A percentile compares a stretch with the other conserved stretches of the same genome.
phyloP scores from a whole-genome alignment of 768 basidiomycete genomes.

The Cystofilobasidium ferigula region DNA sequence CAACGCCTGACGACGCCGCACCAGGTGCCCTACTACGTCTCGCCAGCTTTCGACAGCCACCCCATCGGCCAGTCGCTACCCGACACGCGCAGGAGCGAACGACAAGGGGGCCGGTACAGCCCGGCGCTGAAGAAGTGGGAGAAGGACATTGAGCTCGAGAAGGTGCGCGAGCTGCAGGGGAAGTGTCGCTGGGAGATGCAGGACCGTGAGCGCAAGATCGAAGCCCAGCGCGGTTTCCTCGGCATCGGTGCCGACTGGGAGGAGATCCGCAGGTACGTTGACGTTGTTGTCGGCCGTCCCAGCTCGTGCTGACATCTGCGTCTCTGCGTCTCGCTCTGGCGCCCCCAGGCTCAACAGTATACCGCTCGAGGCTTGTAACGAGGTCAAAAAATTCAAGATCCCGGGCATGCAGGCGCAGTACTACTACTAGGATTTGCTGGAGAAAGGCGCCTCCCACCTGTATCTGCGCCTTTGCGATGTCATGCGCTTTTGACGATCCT shows the following conservation, averaged over 20 bases:
- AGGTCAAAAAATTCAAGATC: slow-evolving; percentile 44
- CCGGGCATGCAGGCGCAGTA: neutral
- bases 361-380: slow-evolving; percentile 66
- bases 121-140: slow-evolving; percentile 56
- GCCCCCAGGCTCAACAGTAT: slow-evolving; percentile 40
- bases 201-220: slow-evolving; percentile 56
- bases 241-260: slow-evolving; percentile 89
- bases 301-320: neutral
- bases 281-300: neutral
- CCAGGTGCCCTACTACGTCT: slow-evolving; percentile 74
- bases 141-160: slow-evolving; percentile 59
- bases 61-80: slow-evolving; percentile 50
- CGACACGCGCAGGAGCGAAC: slow-evolving; percentile 28
- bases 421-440: too few relatives aligned
- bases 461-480: too few relatives aligned
- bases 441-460: too few relatives aligned
- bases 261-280: slow-evolving; percentile 49
- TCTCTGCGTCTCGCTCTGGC: neutral
- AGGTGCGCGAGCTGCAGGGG: slow-evolving; percentile 56
- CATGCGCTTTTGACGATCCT: too few relatives aligned
- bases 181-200: slow-evolving; percentile 62
- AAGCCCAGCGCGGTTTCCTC: slow-evolving; percentile 72
- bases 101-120: slow-evolving; percentile 34
- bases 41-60: slow-evolving; percentile 66
- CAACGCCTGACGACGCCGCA: slow-evolving; percentile 59